phyloP scores from a whole-genome alignment of 2,329 filamentous ascomycete genomes.

The Penicillium janthinellum region DNA sequence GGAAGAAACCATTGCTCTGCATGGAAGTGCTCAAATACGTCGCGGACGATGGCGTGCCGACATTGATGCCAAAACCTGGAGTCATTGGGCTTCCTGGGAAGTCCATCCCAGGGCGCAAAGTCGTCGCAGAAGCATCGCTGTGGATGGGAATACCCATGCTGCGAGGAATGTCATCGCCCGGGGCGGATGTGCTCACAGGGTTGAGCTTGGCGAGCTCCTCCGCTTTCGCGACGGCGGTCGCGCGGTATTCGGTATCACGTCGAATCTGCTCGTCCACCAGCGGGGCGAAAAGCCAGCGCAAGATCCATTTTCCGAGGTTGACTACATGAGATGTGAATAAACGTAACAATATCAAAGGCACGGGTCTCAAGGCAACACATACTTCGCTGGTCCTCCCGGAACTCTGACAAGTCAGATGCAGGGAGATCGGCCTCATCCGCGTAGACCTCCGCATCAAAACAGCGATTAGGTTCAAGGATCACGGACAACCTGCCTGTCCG shows the following conservation, averaged over 20 bases:
- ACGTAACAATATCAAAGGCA: not conserved
- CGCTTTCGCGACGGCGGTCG: conserved; percentile 64
- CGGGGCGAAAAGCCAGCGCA: conserved; percentile 87
- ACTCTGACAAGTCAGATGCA: conserved; percentile 68
- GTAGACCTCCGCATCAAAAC: conserved; percentile 97
- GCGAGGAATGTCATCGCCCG: conserved; percentile 52
- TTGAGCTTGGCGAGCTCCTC: conserved; percentile 61
- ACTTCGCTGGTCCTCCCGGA: conserved; percentile 93
- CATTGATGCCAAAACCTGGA: conserved; percentile 75
- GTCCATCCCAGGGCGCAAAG: conserved; percentile 65
- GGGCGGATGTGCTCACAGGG: conserved; percentile 61
- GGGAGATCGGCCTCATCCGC: conserved; percentile 78
- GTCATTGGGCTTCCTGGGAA: conserved; percentile 64
- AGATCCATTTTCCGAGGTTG: conserved; percentile 94
- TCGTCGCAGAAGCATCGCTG: conserved; percentile 43
- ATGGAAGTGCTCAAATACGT: conserved; percentile 34
- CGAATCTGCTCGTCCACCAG: conserved; percentile 88
- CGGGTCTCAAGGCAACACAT: conserved; percentile 38
- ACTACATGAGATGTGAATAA: conserved; percentile 55
- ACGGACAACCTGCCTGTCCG: conserved; percentile 90
- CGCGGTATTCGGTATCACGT: conserved; percentile 74
- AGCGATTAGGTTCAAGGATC: conserved; percentile 89
- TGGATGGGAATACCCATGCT: conserved; percentile 33
- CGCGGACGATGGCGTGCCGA: conserved; percentile 53
- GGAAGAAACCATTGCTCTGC: conserved; percentile 34